phyloP scores from a whole-genome alignment of 805 yeast genomes.

The Yamadazyma akitaensis region DNA sequence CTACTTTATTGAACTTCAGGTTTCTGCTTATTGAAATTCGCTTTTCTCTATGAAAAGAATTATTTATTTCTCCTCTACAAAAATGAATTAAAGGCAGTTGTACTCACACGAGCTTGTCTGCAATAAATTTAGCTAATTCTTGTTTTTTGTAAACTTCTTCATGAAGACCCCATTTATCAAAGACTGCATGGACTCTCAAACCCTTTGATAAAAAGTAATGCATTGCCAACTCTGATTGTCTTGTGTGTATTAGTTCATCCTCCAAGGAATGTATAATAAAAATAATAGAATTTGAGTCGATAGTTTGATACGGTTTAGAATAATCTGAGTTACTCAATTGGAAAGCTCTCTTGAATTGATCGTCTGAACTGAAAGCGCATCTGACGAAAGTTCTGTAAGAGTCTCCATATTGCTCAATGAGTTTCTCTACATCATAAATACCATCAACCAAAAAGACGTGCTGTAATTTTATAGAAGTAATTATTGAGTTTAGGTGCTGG shows the following conservation, averaged over 20 bases:
- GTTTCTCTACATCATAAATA: constrained; percentile 51
- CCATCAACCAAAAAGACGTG: constrained; percentile 50
- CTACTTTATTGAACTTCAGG: no score
- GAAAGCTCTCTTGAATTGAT: constrained; percentile 21
- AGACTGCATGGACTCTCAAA: constrained; percentile 3
- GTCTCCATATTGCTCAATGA: constrained; percentile 58
- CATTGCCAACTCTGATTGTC: constrained; percentile 46
- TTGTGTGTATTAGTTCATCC: constrained; percentile 61
- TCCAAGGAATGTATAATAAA: constrained; percentile 55
- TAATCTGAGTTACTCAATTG: constrained; percentile 13
- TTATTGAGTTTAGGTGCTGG: not conserved
- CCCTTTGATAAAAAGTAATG: constrained; percentile 25
- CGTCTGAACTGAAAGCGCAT: constrained; percentile 47
- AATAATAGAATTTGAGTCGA: constrained; percentile 15
- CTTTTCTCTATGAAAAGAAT: not conserved
- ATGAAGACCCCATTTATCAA: constrained; percentile 54
- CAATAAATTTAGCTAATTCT: constrained; percentile 31
- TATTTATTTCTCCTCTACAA: not conserved
- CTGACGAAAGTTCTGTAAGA: constrained; percentile 52
- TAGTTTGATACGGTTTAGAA: not conserved
- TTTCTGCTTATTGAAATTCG: not conserved
- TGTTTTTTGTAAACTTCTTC: constrained; percentile 55
- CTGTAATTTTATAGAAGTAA: constrained; percentile 1
- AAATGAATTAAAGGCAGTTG: not conserved
- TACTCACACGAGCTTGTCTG: not conserved